phyloP scores from a whole-genome alignment of 768 basidiomycete species.

The Porpolomopsis calyptriformis region DNA sequence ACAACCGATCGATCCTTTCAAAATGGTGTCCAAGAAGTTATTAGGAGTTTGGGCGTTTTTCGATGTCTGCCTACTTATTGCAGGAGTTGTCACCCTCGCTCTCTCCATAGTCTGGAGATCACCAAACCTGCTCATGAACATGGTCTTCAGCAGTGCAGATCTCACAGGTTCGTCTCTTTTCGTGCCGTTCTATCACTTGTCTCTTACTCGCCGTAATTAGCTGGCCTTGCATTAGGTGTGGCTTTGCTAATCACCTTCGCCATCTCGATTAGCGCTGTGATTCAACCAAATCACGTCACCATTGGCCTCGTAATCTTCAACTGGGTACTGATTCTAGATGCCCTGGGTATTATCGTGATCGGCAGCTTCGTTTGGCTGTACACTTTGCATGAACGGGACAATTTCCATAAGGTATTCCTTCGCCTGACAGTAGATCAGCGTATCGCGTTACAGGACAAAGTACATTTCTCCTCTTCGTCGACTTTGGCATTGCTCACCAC shows the following conservation, averaged over 20 bases:
- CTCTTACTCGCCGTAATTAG: constrained; percentile 27
- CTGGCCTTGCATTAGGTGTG: constrained; percentile 60
- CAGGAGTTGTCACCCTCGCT: constrained; percentile 53
- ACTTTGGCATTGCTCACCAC: background rate
- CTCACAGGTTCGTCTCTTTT: constrained; percentile 41
- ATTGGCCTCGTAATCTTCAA: constrained; percentile 67
- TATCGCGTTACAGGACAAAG: constrained; percentile 62
- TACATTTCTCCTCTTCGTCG: constrained; percentile 22
- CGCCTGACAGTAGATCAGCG: constrained; percentile 34
- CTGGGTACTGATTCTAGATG: constrained; percentile 59
- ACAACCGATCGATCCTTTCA: constrained; percentile 16
- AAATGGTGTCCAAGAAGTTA: constrained; percentile 65
- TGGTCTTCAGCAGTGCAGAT: constrained; percentile 49
- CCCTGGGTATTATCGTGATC: constrained; percentile 46
- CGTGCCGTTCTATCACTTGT: background rate
- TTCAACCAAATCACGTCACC: constrained; percentile 60
- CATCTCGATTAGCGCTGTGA: constrained; percentile 60
- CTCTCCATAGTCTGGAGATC: constrained; percentile 64
- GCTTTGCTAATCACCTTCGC: constrained; percentile 55
- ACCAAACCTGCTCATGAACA: constrained; percentile 60
- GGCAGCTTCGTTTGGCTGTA: constrained; percentile 77
- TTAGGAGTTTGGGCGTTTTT: constrained; percentile 65
- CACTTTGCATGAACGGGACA: constrained; percentile 59
- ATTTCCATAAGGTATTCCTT: constrained; percentile 53
- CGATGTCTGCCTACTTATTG: constrained; percentile 58